Percentiles rank a stretch among this genome's conserved stretches.
These are phyloP conservation scores for Aspergillus caelatus DNA, from an alignment of 2,329 filamentous ascomycete genomes.

Conservation along the genomic window DNA sequence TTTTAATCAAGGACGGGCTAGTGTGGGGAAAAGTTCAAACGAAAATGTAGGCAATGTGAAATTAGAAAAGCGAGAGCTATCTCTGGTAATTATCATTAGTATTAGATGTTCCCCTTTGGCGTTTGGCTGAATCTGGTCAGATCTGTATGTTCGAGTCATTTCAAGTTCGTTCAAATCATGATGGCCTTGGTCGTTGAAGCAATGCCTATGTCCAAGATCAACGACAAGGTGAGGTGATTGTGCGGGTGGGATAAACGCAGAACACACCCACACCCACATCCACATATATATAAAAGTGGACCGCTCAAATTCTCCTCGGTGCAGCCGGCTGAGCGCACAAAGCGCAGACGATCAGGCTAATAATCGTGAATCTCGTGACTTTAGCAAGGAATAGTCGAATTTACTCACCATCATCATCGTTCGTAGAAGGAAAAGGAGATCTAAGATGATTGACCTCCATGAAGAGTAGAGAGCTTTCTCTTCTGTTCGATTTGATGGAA, in stretches of 20 bases:
- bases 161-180: conserved; percentile 34
- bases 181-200: conserved; percentile 23
- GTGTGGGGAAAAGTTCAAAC: not conserved
- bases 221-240: conserved; percentile 7
- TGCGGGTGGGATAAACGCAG: not conserved
- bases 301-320: not conserved
- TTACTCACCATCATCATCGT: conserved; percentile 2
- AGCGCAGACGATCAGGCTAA: not conserved
- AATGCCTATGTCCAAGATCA: conserved; percentile 15
- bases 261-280: not conserved
- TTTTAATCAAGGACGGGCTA: too few relatives aligned
- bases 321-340: not conserved
- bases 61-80: conserved; percentile 12
- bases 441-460: conserved; percentile 42
- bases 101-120: conserved; percentile 33
- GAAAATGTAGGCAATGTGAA: not conserved
- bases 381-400: not conserved
- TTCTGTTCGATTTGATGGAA: conserved; percentile 47
- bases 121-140: conserved; percentile 22
- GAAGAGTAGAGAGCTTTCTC: conserved; percentile 53
- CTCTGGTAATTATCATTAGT: conserved; percentile 36
- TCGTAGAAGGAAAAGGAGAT: not conserved
- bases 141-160: conserved; percentile 31
- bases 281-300: not conserved
- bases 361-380: not conserved